Percentiles rank a stretch among this genome's conserved stretches.
Conservation (phyloP, 2,329 filamentous ascomycete genomes). For the Lizonia empirigonia region DNA sequence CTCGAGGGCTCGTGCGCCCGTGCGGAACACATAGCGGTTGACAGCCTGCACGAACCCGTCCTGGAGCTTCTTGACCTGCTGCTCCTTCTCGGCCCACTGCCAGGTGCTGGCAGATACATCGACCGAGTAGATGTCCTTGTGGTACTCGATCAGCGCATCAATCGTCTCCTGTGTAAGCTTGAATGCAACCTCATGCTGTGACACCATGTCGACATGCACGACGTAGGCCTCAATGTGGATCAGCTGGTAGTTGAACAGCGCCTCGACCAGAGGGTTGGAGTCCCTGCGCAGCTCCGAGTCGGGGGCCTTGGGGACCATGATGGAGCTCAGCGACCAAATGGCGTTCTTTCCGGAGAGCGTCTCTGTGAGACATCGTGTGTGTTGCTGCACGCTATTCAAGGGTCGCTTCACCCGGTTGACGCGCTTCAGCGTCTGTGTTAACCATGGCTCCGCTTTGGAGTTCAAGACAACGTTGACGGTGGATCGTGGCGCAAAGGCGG, state of each 20-base stretch:
- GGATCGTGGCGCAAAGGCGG: conserved; percentile 91
- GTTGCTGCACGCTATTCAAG: conserved; percentile 94
- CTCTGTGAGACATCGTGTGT: conserved; percentile 93
- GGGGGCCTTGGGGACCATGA: conserved; percentile 90
- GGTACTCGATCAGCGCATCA: conserved; percentile 89
- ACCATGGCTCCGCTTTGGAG: conserved; percentile 92
- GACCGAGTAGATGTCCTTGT: conserved; percentile 92
- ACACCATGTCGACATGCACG: conserved; percentile 98
- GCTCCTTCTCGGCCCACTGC: conserved; percentile 95
- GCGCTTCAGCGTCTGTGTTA: conserved; percentile 94
- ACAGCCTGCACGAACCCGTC: conserved; percentile 95
- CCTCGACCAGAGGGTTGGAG: conserved; percentile 80
- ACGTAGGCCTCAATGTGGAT: conserved; percentile 96
- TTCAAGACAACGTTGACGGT: conserved; percentile 94
- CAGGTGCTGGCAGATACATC: conserved; percentile 88
- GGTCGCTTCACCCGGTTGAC: conserved; percentile 97
- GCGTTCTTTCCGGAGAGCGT: conserved; percentile 86
- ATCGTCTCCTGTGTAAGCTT: conserved; percentile 96
- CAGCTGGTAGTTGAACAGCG: conserved; percentile 89
- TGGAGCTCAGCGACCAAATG: conserved; percentile 90
- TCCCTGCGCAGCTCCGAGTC: conserved; percentile 84
- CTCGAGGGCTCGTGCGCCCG: conserved; percentile 85
- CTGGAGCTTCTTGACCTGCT: conserved; percentile 95
- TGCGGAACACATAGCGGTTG: conserved; percentile 96
- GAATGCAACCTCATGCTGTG: conserved; percentile 95